Percentiles rank a stretch among this genome's conserved stretches.
Evolutionary conservation across 768 basidiomycete species (phyloP).

Genomic region (Macrocybe gigantea): DNA sequence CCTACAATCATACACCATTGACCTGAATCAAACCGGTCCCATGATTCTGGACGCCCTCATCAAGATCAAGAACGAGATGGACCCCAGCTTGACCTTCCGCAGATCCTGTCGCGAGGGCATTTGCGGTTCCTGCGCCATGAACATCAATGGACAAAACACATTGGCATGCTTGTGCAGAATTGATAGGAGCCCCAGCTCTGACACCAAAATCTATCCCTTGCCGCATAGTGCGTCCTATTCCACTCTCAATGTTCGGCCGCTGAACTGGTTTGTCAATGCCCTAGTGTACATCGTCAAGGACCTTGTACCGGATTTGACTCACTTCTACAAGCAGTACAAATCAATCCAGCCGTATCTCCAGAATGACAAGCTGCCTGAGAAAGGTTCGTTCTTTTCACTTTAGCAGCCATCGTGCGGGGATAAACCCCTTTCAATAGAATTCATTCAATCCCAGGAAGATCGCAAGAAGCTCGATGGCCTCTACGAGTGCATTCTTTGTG

Average conservation of each 20-base stretch:
- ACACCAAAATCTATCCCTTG: conserved; percentile 91
- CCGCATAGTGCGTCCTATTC: conserved; percentile 76
- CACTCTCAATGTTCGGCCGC: not conserved
- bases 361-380: conserved; percentile 84
- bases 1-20: conserved; percentile 86
- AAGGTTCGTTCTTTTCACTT: conserved; percentile 25
- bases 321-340: conserved; percentile 99
- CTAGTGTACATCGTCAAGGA: conserved; percentile 99
- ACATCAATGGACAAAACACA: conserved; percentile 97
- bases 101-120: conserved; percentile 93
- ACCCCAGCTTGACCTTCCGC: conserved; percentile 95
- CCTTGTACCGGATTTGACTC: conserved; percentile 86
- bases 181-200: conserved; percentile 65
- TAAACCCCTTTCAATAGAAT: conserved; percentile 45
- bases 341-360: conserved; percentile 96
- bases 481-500: conserved; percentile 97
- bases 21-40: conserved; percentile 91
- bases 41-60: conserved; percentile 95
- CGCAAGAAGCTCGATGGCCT: conserved; percentile 93
- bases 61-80: conserved; percentile 98
- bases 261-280: not conserved
- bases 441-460: conserved; percentile 86
- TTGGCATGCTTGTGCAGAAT: conserved; percentile 96
- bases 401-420: not conserved
- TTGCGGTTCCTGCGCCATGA: conserved; percentile 98